Base-by-base conservation (phyloP, 495 filamentous ascomycete species). In the Xylaria curta region DNA sequence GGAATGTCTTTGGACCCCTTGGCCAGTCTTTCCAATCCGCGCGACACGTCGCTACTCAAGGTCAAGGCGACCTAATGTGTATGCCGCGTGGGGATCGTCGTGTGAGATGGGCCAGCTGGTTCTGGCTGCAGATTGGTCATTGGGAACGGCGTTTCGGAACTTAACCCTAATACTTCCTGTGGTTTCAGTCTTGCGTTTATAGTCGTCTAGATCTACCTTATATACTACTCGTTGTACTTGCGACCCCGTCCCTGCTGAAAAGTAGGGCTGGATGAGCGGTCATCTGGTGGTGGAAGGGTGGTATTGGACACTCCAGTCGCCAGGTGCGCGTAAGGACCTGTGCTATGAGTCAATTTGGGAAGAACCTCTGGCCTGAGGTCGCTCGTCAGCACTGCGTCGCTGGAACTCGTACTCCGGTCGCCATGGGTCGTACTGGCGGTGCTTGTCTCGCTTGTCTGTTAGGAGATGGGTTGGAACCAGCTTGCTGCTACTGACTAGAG, bases 121-220 rank as follows among this genome's bases (percentile, higher is more conserved):
- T 68, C 74, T 78, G 75, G 71, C 69, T 59, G 73, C 68, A 76
- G 73, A 69, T 76, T 78, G 78, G 76, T 69, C 76, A 72, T 78
- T 82, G 85, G 84, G 88, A 87, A 87, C 83, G 82, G 82, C 60
- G 82, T 80, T 79, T 88, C 85, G 90, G 90, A 92, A 91, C 90
- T 92, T 93, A 93, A 93, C 91, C 91, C 91, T 93, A 93, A 89
- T 26, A 77, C 78, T 78, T 80, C 75, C 19, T 82, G 86, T 86
- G 89, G 89, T 90, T 86, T 77, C 72, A 86, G 85, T 80, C 74
- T 83, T 85, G 81, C 82, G 80, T 78, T 82, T 70, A 82, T 72
- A 78, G 79, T 81, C 81, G 80, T 81, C 78, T 74, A 46, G 66
- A 77, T 51, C 73, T 71, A 75, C 79, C 78, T 85, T 85, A 70